These are phyloP conservation scores for Cercospora berteroae DNA, from an alignment of 2,329 filamentous ascomycete species.

Conservation along the genomic window DNA sequence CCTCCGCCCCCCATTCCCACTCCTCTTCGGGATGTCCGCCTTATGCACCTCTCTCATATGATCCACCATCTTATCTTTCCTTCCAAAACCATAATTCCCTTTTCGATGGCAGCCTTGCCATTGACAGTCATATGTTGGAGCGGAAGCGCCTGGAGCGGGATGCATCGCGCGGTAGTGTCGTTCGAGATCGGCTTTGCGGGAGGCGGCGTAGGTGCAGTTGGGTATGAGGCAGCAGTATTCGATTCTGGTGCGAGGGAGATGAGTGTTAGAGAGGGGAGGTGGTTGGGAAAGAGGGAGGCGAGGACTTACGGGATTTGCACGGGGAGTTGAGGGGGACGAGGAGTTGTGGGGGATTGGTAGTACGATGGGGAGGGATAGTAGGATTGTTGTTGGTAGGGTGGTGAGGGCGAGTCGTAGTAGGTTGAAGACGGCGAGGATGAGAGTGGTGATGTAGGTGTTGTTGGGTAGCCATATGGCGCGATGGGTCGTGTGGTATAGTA, in stretches of 20 bases:
- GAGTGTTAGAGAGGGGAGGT: not conserved
- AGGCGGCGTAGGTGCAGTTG: slow-evolving; percentile 37
- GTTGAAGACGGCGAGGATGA: not conserved
- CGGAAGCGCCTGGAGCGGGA: slow-evolving; percentile 33
- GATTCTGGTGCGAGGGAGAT: not conserved
- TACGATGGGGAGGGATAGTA: not conserved
- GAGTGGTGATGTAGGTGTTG: not conserved
- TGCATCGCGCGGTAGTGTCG: slow-evolving; percentile 52
- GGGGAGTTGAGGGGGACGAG: not conserved
- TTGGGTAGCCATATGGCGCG: not conserved
- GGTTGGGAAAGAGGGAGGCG: not conserved
- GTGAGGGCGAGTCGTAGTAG: slow-evolving; percentile 5
- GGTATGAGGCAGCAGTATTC: slow-evolving; percentile 15
- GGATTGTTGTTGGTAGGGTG: slow-evolving; percentile 1
- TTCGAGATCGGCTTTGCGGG: slow-evolving; percentile 50
- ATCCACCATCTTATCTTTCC: slow-evolving; percentile 58
- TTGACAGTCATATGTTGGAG: slow-evolving; percentile 44
- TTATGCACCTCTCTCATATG: slow-evolving; percentile 58
- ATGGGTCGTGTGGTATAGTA: not conserved
- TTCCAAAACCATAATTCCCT: slow-evolving; percentile 53
- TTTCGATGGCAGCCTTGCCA: slow-evolving; percentile 43
- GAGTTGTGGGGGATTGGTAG: not conserved
- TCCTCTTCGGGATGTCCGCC: slow-evolving; percentile 44
- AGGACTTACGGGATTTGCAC: not conserved
- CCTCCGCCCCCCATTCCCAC: not conserved